phyloP scores from a whole-genome alignment of 441 rosid species.

The Erodium chrysanthum region DNA sequence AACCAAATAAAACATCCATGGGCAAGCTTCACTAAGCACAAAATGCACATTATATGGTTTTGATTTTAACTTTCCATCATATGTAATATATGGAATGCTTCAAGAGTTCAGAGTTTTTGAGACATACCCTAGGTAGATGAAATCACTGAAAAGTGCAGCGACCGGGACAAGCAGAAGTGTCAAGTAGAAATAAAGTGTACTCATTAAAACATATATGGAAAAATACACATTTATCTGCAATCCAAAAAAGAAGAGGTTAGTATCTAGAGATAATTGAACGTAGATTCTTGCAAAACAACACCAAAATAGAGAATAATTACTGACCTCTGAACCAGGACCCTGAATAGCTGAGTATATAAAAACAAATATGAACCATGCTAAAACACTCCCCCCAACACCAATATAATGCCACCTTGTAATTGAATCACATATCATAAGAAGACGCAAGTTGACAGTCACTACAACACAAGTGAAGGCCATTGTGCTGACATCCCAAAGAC shows the following conservation, averaged over 20 bases:
- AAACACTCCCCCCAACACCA: conserved; percentile 86
- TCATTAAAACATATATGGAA: conserved; percentile 80
- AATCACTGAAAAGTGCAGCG: conserved; percentile 82
- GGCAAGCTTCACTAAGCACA: conserved; percentile 7
- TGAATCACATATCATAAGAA: conserved; percentile 88
- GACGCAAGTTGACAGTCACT: conserved; percentile 84
- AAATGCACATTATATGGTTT: not conserved
- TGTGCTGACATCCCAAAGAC: conserved; percentile 97
- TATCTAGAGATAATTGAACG: not conserved
- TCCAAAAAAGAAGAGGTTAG: conserved; percentile 21
- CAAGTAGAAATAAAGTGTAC: conserved; percentile 81
- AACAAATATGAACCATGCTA: conserved; percentile 78
- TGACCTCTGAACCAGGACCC: conserved; percentile 56
- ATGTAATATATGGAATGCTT: conserved; percentile 9
- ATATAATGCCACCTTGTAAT: conserved; percentile 89
- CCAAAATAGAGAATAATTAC: conserved; percentile 14
- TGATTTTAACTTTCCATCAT: too few relatives aligned
- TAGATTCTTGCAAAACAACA: not conserved
- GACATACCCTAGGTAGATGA: conserved; percentile 80
- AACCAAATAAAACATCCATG: not conserved
- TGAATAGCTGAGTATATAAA: conserved; percentile 59
- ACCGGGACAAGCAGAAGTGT: conserved; percentile 66
- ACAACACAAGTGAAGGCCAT: conserved; percentile 94
- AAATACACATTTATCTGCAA: conserved; percentile 73
- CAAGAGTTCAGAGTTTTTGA: conserved; percentile 6